Percentiles rank a stretch among this genome's conserved stretches.
These are phyloP conservation scores for baker's yeast (Saccharomyces cerevisiae) DNA, from an alignment of 805 yeast species.

Conservation along the genomic window DNA sequence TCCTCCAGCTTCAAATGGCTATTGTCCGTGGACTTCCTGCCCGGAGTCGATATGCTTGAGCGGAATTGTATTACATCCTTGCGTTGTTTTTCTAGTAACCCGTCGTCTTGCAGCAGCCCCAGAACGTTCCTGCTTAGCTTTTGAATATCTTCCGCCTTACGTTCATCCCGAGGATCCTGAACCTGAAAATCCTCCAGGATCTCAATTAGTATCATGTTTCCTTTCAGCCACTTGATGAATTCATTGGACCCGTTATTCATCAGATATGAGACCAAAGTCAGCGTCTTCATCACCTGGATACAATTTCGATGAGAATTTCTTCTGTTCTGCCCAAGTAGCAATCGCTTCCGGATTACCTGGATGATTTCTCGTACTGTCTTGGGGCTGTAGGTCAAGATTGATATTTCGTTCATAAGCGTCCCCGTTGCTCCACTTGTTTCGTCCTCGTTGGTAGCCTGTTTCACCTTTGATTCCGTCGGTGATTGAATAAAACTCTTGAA, in stretches of 20 bases:
- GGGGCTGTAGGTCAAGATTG: conserved; percentile 37
- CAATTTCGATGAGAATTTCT: conserved; percentile 29
- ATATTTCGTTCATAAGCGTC: conserved; percentile 44
- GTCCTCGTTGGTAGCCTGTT: conserved; percentile 41
- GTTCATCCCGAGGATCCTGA: conserved; percentile 27
- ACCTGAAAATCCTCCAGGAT: conserved; percentile 29
- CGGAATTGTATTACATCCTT: conserved; percentile 24
- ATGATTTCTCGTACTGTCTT: conserved; percentile 35
- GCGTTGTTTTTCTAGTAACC: conserved; percentile 20
- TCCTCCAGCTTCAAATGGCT: conserved; percentile 20
- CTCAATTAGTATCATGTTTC: conserved; percentile 25
- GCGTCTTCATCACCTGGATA: conserved; percentile 39
- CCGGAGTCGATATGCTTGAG: conserved; percentile 30
- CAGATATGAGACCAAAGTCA: conserved; percentile 45
- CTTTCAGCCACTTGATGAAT: conserved; percentile 41
- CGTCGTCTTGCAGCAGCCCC: conserved; percentile 28
- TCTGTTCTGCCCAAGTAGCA: conserved; percentile 20
- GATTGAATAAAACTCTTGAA: conserved; percentile 29
- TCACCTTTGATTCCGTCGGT: conserved; percentile 32
- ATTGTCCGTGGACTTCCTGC: conserved; percentile 29
- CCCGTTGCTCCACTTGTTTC: conserved; percentile 51
- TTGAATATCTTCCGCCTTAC: conserved; percentile 35
- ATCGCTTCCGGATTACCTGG: conserved; percentile 34
- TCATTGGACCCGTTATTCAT: conserved; percentile 46
- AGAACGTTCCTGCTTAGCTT: conserved; percentile 32